Conservation (phyloP, 1,284 basidiomycete genomes). For the Pseudozyma hubeiensis region DNA sequence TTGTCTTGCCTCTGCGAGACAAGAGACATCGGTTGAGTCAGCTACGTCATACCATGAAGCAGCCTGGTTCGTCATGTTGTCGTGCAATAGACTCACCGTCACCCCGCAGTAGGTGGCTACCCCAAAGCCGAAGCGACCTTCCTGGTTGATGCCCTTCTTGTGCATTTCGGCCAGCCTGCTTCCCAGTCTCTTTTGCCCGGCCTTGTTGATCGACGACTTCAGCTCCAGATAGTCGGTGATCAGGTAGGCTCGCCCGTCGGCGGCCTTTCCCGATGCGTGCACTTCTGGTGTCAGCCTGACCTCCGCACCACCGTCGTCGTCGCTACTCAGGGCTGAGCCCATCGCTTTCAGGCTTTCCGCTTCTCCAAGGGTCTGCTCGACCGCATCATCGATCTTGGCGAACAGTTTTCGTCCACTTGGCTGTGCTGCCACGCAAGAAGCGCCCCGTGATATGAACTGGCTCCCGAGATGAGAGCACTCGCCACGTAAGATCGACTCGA, state of each 20-base stretch:
- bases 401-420: slow-evolving; percentile 28
- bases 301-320: neutral
- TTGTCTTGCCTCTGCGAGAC: slow-evolving; percentile 31
- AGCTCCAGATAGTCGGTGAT: slow-evolving; percentile 41
- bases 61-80: neutral
- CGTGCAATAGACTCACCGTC: slow-evolving; percentile 17
- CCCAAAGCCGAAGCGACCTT: slow-evolving; percentile 32
- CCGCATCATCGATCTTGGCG: slow-evolving; percentile 31
- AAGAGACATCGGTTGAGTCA: neutral
- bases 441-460: slow-evolving; percentile 19
- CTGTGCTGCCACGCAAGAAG: slow-evolving; percentile 22
- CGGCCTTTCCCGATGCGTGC: slow-evolving; percentile 26
- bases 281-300: slow-evolving; percentile 25
- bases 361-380: slow-evolving; percentile 37
- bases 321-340: slow-evolving; percentile 7
- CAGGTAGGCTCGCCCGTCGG: slow-evolving; percentile 29
- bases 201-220: slow-evolving; percentile 16
- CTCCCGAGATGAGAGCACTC: slow-evolving; percentile 35
- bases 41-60: neutral
- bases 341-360: slow-evolving; percentile 34
- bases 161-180: slow-evolving; percentile 36
- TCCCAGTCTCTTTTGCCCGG: slow-evolving; percentile 21
- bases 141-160: slow-evolving; percentile 17
- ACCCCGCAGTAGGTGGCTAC: slow-evolving; percentile 41
- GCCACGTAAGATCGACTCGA: slow-evolving; percentile 26